Conservation (phyloP, 805 yeast species). For the Brettanomyces naardenensis region DNA sequence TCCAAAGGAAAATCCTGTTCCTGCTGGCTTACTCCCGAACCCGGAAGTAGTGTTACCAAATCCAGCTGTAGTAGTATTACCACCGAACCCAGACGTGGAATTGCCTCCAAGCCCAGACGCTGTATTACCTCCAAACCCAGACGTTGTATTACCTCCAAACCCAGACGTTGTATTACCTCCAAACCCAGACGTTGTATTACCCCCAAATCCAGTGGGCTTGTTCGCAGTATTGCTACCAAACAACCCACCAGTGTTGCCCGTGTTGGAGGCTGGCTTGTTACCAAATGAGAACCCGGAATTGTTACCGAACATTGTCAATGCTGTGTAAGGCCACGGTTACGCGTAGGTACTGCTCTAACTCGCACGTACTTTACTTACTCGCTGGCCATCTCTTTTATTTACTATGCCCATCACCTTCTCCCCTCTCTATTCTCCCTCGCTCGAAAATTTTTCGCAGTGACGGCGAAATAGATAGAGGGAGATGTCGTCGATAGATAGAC, state of each 20-base stretch:
- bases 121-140: background rate
- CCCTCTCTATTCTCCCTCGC: too few relatives aligned
- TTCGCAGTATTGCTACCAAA: slow-evolving; percentile 19
- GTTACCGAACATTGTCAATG: slow-evolving; percentile 8
- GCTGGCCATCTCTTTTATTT: too few relatives aligned
- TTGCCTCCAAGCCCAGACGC: too few relatives aligned
- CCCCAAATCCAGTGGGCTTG: slow-evolving; percentile 3
- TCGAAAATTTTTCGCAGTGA: too few relatives aligned
- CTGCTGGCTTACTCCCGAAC: too few relatives aligned
- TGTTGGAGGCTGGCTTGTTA: slow-evolving; percentile 7
- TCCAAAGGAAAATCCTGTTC: slow-evolving; percentile 8
- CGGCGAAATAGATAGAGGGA: too few relatives aligned
- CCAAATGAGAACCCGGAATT: slow-evolving; percentile 25
- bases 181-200: background rate
- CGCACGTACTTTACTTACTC: too few relatives aligned
- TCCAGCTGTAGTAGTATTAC: background rate
- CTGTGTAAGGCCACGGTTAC: too few relatives aligned
- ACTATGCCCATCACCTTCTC: too few relatives aligned
- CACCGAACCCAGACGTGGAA: too few relatives aligned
- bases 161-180: background rate
- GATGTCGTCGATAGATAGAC: too few relatives aligned
- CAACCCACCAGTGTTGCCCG: slow-evolving; percentile 23
- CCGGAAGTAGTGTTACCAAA: background rate
- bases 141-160: background rate
- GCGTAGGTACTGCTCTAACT: too few relatives aligned